Percentiles rank a stretch among this genome's conserved stretches.
Evolutionary conservation across 2,329 filamentous ascomycete species (phyloP).

Genomic region (Tolypocladium endophyticum): DNA sequence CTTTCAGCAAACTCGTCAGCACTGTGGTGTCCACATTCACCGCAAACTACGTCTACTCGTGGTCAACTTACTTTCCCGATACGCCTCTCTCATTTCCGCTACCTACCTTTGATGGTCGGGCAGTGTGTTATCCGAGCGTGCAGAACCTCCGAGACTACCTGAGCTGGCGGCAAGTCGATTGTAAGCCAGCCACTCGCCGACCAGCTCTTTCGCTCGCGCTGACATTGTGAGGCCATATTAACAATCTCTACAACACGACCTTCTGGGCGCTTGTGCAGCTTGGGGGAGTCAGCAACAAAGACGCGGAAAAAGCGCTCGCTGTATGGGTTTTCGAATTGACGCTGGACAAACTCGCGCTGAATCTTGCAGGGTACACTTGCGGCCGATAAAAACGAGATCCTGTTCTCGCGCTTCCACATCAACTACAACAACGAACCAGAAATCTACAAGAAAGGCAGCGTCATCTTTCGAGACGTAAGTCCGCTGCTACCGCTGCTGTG

Average conservation of each 20-base stretch:
- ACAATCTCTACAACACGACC: constrained; percentile 95
- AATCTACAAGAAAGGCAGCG: constrained; percentile 87
- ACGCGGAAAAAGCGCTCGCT: constrained; percentile 72
- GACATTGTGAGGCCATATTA: constrained; percentile 66
- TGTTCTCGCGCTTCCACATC: constrained; percentile 79
- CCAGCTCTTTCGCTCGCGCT: constrained; percentile 1
- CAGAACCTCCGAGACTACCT: constrained; percentile 86
- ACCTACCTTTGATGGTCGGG: constrained; percentile 86
- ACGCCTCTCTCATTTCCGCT: constrained; percentile 59
- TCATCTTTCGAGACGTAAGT: constrained; percentile 71
- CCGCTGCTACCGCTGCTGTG: no score
- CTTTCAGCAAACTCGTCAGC: constrained; percentile 69
- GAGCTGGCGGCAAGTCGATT: constrained; percentile 95
- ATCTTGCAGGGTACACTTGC: constrained; percentile 62
- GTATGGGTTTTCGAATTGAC: constrained; percentile 28
- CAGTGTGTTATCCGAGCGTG: constrained; percentile 77
- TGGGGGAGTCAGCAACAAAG: constrained; percentile 63
- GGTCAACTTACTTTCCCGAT: constrained; percentile 67
- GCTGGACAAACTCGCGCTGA: not conserved
- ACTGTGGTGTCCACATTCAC: constrained; percentile 92
- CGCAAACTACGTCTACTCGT: constrained; percentile 75
- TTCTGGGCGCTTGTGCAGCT: constrained; percentile 84
- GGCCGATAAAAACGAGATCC: constrained; percentile 88
- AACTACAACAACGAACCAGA: constrained; percentile 97
- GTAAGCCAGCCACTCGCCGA: constrained; percentile 37